phyloP scores from a whole-genome alignment of 139 green algal species.

The Chlamydomonas urium region DNA sequence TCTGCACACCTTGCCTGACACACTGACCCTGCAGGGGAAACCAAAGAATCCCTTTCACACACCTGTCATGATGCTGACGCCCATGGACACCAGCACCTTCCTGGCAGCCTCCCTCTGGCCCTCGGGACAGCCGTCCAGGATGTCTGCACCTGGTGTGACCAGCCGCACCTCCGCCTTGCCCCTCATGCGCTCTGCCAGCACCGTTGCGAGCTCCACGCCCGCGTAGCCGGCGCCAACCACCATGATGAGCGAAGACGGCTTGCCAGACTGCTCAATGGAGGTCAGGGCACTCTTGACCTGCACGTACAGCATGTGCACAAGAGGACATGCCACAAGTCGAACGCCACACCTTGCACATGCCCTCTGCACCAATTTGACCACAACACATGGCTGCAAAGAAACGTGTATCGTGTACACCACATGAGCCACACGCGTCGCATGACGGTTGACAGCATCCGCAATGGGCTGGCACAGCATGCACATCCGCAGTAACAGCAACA shows the following conservation, averaged over 20 bases:
- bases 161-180: constrained; percentile 52
- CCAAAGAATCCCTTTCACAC: not conserved
- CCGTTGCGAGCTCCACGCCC: constrained; percentile 85
- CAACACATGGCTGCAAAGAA: too few species aligned
- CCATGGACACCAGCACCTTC: constrained; percentile 44
- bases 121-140: constrained; percentile 57
- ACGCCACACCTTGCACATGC: not conserved
- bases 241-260: constrained; percentile 31
- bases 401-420: too few species aligned
- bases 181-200: constrained; percentile 56
- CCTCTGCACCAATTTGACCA: too few species aligned
- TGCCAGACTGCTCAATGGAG: constrained; percentile 32
- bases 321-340: too few species aligned
- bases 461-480: too few species aligned
- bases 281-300: constrained; percentile 32
- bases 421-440: too few species aligned
- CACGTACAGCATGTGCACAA: too few species aligned
- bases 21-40: not conserved
- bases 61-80: constrained; percentile 54
- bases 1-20: not conserved
- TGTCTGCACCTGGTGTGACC: constrained; percentile 60
- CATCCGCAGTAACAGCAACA: too few species aligned
- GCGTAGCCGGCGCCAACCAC: constrained; percentile 88
- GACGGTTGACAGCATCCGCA: too few species aligned
- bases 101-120: constrained; percentile 67